Evolutionary conservation across 441 rosid species (phyloP).

Genomic region (Macaranga tanarius): DNA sequence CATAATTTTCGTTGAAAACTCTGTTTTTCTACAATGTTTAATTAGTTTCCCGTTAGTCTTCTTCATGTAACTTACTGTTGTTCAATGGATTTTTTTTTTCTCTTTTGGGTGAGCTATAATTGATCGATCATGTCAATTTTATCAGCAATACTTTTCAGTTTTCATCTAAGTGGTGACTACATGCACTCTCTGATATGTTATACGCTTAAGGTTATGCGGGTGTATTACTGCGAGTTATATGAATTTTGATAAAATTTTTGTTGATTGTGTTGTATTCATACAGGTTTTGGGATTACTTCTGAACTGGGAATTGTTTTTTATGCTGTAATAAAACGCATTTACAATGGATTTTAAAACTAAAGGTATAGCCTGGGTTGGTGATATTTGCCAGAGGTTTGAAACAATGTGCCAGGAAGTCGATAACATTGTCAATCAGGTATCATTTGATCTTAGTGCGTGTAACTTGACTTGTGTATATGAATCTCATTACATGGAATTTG

Average conservation of each 20-base stretch:
- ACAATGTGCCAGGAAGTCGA: conserved; percentile 62
- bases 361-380: conserved; percentile 63
- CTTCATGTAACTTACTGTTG: too few species aligned
- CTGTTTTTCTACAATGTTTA: too few species aligned
- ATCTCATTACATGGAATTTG: not conserved
- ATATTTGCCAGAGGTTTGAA: conserved; percentile 68
- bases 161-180: too few species aligned
- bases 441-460: not conserved
- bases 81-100: too few species aligned
- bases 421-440: conserved; percentile 44
- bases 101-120: too few species aligned
- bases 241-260: not conserved
- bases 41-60: too few species aligned
- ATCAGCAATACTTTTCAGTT: too few species aligned
- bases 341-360: conserved; percentile 50
- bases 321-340: not conserved
- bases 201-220: too few species aligned
- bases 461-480: not conserved
- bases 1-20: too few species aligned
- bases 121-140: too few species aligned
- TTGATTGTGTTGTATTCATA: not conserved
- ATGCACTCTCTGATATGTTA: too few species aligned
- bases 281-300: conserved; percentile 1
- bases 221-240: not conserved
- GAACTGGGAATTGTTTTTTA: not conserved